phyloP scores from a whole-genome alignment of 164 flowering plant genomes.

The Santalum album region DNA sequence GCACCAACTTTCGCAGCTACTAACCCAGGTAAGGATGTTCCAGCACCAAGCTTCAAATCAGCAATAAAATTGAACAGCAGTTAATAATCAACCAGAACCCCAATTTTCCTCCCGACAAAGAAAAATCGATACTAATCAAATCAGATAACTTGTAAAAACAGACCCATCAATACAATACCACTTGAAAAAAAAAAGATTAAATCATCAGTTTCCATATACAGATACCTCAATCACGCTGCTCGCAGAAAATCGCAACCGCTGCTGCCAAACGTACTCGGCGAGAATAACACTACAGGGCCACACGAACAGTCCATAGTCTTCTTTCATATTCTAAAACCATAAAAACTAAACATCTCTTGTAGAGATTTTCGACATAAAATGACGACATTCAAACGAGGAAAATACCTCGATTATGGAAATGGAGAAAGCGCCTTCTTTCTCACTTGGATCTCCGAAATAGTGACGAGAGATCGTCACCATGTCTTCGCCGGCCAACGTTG shows the following conservation, averaged over 20 bases:
- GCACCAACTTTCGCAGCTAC: conserved; percentile 87
- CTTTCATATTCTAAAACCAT: conserved; percentile 56
- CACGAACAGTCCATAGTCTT: conserved; percentile 88
- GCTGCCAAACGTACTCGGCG: conserved; percentile 95
- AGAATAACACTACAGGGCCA: conserved; percentile 87
- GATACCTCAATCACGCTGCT: conserved; percentile 63
- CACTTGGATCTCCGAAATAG: conserved; percentile 8
- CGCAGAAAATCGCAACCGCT: conserved; percentile 51
- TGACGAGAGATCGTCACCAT: conserved; percentile 18
- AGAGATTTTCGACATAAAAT: not conserved
- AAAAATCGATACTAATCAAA: no score
- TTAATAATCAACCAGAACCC: not conserved
- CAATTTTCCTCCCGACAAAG: no score
- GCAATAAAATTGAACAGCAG: not conserved
- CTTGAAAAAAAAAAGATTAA: not conserved
- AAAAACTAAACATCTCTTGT: not conserved
- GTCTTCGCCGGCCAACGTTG: no score
- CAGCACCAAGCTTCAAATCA: conserved; percentile 73
- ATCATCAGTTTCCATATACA: not conserved
- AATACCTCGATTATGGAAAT: conserved; percentile 23
- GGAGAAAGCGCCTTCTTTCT: conserved; percentile 12
- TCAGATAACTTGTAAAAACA: no score
- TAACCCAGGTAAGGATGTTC: conserved; percentile 89
- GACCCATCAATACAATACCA: no score
- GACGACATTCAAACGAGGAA: not conserved